These are phyloP conservation scores for Tolypocladium amazonense DNA, from an alignment of 2,329 filamentous ascomycete species.

Conservation along the genomic window DNA sequence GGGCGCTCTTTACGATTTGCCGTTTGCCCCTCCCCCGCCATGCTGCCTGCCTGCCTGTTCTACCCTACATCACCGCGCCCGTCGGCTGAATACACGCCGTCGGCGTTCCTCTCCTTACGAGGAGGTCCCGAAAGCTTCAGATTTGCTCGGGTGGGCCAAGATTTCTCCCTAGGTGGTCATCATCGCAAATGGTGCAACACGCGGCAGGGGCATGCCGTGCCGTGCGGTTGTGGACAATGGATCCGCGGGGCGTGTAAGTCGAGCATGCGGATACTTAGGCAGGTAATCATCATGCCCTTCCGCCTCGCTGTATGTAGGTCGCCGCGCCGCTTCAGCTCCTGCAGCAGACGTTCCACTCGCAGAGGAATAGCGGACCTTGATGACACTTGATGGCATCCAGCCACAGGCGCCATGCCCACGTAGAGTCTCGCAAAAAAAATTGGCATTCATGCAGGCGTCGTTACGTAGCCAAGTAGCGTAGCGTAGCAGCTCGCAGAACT, in stretches of 20 bases:
- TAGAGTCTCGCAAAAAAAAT: neutral
- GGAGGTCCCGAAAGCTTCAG: neutral
- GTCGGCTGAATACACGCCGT: neutral
- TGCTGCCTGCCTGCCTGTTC: neutral
- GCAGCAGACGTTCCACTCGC: neutral
- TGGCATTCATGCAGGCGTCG: neutral
- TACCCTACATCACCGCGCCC: neutral
- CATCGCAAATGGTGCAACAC: neutral
- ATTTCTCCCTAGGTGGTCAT: too few relatives aligned
- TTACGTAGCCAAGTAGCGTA: too few relatives aligned
- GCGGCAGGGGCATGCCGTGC: neutral
- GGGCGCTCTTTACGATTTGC: neutral
- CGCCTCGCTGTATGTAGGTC: neutral
- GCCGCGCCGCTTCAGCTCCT: conserved; percentile 3
- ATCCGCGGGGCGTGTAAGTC: neutral
- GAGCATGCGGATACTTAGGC: neutral
- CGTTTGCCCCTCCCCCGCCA: conserved; percentile 8
- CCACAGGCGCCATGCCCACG: neutral
- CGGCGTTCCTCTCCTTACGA: neutral
- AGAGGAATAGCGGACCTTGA: neutral
- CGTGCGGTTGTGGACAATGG: neutral
- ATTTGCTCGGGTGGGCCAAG: neutral
- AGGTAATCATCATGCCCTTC: neutral
- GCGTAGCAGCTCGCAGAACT: neutral
- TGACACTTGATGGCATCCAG: neutral